Percentiles rank a stretch among this genome's conserved stretches.
Conservation (phyloP, 2,329 filamentous ascomycete genomes). For the Fonsecaea nubica region DNA sequence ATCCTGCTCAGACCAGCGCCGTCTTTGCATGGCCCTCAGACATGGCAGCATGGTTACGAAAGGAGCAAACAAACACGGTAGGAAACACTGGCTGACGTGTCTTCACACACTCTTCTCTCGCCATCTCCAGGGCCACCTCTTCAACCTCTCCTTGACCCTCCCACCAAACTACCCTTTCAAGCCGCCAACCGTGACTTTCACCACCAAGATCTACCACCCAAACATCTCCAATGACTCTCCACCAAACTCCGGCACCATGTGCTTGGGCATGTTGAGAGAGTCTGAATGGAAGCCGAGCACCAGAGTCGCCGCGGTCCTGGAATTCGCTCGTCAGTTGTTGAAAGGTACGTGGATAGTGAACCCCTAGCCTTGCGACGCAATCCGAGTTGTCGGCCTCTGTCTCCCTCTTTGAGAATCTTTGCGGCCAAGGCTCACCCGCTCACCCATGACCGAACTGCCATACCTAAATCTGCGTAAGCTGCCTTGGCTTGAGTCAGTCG, state of each 20-base stretch:
- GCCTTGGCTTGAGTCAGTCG: not conserved
- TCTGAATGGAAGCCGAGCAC: conserved; percentile 93
- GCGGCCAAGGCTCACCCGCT: not conserved
- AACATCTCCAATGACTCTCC: conserved; percentile 64
- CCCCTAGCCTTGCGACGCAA: not conserved
- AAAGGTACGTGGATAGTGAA: conserved; percentile 39
- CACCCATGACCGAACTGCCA: not conserved
- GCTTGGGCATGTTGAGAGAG: conserved; percentile 78
- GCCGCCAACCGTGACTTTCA: conserved; percentile 77
- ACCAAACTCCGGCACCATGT: conserved; percentile 75
- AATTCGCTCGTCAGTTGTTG: conserved; percentile 76
- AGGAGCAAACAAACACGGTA: not conserved
- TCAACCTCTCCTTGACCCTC: conserved; percentile 74
- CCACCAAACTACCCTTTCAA: conserved; percentile 90
- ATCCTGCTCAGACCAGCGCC: not conserved
- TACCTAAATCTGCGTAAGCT: not conserved
- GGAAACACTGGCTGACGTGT: not conserved
- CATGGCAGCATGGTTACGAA: not conserved
- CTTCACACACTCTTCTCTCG: not conserved
- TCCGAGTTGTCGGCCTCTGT: not conserved
- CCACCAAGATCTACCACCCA: conserved; percentile 92
- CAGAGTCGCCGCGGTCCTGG: conserved; percentile 75
- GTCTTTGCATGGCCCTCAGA: not conserved
- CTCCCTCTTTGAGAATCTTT: not conserved
- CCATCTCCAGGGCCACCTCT: conserved; percentile 68